A percentile compares a stretch with the other conserved stretches of the same genome.
phyloP scores from a whole-genome alignment of 805 yeast species.

The Metschnikowia amazonensis region DNA sequence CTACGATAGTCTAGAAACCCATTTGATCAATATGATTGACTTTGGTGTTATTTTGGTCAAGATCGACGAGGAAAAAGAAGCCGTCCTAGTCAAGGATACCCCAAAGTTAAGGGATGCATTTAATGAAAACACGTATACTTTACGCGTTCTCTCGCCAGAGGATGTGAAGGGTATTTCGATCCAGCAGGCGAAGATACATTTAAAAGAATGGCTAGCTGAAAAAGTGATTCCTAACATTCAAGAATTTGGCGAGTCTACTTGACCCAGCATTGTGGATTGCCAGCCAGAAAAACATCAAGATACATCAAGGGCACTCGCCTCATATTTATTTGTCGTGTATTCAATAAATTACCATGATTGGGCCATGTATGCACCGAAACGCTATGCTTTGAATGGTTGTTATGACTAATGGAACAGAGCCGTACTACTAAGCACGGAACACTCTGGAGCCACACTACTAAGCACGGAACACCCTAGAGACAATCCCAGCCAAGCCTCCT shows the following conservation, averaged over 20 bases:
- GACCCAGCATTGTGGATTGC: too few relatives aligned
- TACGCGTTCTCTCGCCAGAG: conserved; percentile 24
- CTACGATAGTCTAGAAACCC: conserved; percentile 16
- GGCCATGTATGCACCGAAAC: conserved; percentile 2
- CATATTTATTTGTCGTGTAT: conserved; percentile 2
- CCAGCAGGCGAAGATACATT: conserved; percentile 15
- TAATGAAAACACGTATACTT: conserved; percentile 19
- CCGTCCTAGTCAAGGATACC: conserved; percentile 19
- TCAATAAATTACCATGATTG: conserved; percentile 4
- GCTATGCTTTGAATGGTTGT: neutral
- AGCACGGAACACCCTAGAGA: conserved; percentile 39
- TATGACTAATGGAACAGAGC: neutral
- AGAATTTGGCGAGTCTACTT: neutral
- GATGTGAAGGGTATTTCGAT: conserved; percentile 23
- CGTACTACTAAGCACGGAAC: conserved; percentile 31
- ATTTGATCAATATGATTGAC: conserved; percentile 26
- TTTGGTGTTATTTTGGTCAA: conserved; percentile 21
- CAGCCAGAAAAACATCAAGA: neutral
- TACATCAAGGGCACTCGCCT: neutral
- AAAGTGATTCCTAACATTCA: conserved; percentile 6
- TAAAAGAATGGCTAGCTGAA: conserved; percentile 24
- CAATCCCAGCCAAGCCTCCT: conserved; percentile 57
- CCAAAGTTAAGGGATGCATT: conserved; percentile 30
- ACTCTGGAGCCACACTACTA: conserved; percentile 24
- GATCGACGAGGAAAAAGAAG: conserved; percentile 26